Base-by-base conservation (phyloP, 768 basidiomycete genomes). In the Lentinula sp. region DNA sequence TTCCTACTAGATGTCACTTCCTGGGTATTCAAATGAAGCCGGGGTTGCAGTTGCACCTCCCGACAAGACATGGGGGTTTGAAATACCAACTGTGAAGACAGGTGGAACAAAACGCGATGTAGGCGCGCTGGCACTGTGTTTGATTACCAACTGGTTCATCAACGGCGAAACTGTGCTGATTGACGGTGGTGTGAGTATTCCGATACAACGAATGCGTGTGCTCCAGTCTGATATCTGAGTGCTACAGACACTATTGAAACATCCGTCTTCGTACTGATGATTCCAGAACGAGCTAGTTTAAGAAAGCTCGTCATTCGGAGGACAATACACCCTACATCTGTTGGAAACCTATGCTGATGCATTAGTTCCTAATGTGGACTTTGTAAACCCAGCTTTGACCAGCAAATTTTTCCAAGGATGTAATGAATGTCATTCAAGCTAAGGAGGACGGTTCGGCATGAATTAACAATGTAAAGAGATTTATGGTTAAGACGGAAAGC, bases 81-180 rank as follows among this genome's bases (percentile, higher is more conserved):
- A 71, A 21, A 69, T 77, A 4, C 79, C 80, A n/a, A 69, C 70
- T 6, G 67, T 58, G 4, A 68, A 69, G 3, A 65, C 64, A 34
- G 76, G 74, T 32, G 76, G 78, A 18, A 70, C 77, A 1, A 70
- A 69, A 48, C 70, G 70, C 52, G 80, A 82, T 63, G 71, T 81
- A 65, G 80, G 78, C 37, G 68, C 71, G 4, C 66, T 79, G 9
- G 78, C 74, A 15, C 69, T 82, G 11, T 77, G 75, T 64, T 65
- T 81, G 6, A 74, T 80, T 21, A 72, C 74, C 6, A 81, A 82
- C 61, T 76, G 76, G 72, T 82, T 74, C 64, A 75, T 82, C 46
- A 80, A 78, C 57, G 78, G 76, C 1, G 79, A 80, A 67, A 80
- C 78, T 13, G 78, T 81, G 5, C 63, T 80, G 40, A 77, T 81